A percentile compares a stretch with the other conserved stretches of the same genome.
Evolutionary conservation across 306 rosid genomes (phyloP).

Genomic region (Carpinus viminea): DNA sequence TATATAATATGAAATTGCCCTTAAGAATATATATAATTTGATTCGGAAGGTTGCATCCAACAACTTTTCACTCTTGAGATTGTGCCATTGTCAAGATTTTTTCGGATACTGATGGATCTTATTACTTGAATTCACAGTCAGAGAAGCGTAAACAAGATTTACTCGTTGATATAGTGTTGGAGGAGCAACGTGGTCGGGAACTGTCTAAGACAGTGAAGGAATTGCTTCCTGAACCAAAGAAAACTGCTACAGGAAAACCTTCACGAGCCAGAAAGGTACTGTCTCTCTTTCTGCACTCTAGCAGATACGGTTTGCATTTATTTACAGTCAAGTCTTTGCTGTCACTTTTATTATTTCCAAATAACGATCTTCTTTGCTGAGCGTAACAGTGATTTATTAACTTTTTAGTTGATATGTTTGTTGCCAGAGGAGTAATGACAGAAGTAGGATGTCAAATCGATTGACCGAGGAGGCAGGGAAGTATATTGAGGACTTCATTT

Average conservation of each 20-base stretch:
- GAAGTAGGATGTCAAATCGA: slow-evolving; percentile 66
- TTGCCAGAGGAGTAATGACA: slow-evolving; percentile 79
- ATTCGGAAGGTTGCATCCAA: background rate
- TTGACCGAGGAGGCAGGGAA: slow-evolving; percentile 88
- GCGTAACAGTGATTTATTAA: slow-evolving; percentile 14
- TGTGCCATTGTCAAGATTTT: slow-evolving; percentile 1
- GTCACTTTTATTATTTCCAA: slow-evolving; percentile 8
- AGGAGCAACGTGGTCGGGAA: slow-evolving; percentile 81
- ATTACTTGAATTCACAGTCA: slow-evolving; percentile 51
- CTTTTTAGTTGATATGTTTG: slow-evolving; percentile 21
- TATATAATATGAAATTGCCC: background rate
- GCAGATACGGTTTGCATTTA: slow-evolving; percentile 10
- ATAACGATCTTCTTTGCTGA: slow-evolving; percentile 4
- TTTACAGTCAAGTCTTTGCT: slow-evolving; percentile 12
- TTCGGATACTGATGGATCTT: slow-evolving; percentile 4
- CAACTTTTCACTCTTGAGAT: background rate
- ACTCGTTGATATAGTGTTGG: slow-evolving; percentile 69
- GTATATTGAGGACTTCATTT: slow-evolving; percentile 93
- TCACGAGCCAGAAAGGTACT: slow-evolving; percentile 67
- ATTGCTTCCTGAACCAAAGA: slow-evolving; percentile 58
- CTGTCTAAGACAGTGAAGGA: slow-evolving; percentile 66
- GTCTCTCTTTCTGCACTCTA: slow-evolving; percentile 18
- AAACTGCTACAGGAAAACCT: slow-evolving; percentile 42
- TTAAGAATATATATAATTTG: background rate
- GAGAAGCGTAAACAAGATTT: slow-evolving; percentile 82